Evolutionary conservation across 495 filamentous ascomycete genomes (phyloP), one percentile per base, ranked within the genome.

Genomic region (Penicillium mononematosum): DNA sequence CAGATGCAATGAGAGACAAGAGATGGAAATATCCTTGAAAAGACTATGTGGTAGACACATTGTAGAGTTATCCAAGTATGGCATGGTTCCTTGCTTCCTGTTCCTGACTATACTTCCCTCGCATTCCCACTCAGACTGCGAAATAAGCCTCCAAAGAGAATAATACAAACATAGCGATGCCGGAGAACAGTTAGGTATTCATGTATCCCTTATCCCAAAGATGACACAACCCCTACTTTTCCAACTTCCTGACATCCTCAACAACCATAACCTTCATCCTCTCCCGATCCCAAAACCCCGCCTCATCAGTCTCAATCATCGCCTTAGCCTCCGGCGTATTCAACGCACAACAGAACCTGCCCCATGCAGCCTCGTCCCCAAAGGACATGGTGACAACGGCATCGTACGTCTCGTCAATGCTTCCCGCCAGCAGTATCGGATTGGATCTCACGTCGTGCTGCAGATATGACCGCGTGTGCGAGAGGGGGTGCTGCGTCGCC

Each of bases 241-340:
- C 42, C 43, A 22, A 45, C 22, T 8, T 22, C 43, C 12, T 25
- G 0, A 45, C 43, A 45, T 45, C 43, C 43, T 22, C 43, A 45
- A 27, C 5, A 45, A 45, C 20, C 20, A 45, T 14, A 45, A 45
- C 43, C 20, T 45, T 24, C 43, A 45, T 45, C 12, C 43, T 25
- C 43, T 16, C 22, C 43, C 43, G 20, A 45, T 45, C 43, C 43
- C 43, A 45, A 45, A 45, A 45, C 12, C 43, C 43, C 12, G 43
- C 43, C 43, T 45, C 43, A n/a, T 45, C 43, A 16, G 20, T 22
- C 43, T 45, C 43, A 45, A 45, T 11, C 43, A 45, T 25, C 22
- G 22, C 22, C 22, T 16, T 45, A 22, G 43, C 43, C 43, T 45
- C 12, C 5, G 22, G 11, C 43, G 43, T 27, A 25, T n/a, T 14